Percentiles rank a stretch among this genome's conserved stretches.
These are phyloP conservation scores for Cordyceps cateniannulata DNA, from an alignment of 2,329 filamentous ascomycete species.

Conservation along the genomic window DNA sequence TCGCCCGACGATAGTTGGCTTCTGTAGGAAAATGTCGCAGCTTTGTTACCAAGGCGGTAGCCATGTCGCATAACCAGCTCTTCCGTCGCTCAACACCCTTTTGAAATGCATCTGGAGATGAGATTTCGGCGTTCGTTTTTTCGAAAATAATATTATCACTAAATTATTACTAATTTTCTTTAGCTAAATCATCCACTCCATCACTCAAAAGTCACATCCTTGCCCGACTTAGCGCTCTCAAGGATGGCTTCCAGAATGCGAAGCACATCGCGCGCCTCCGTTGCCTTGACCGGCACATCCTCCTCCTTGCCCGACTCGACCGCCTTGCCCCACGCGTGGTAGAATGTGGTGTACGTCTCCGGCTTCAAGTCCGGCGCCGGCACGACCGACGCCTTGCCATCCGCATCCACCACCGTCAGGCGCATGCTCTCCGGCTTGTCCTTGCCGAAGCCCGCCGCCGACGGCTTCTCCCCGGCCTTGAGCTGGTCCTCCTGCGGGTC, in stretches of 20 bases:
- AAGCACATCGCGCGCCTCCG: slow-evolving; percentile 47
- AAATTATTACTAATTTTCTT: too few species aligned
- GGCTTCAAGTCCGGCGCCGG: slow-evolving; percentile 54
- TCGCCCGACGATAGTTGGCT: too few species aligned
- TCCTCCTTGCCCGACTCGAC: slow-evolving; percentile 41
- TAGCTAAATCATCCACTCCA: too few species aligned
- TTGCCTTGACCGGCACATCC: slow-evolving; percentile 45
- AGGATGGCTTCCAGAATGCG: slow-evolving; percentile 44
- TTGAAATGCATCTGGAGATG: too few species aligned
- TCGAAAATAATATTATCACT: too few species aligned
- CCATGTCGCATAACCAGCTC: too few species aligned
- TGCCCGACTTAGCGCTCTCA: slow-evolving; percentile 43
- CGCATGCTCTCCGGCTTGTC: slow-evolving; percentile 56
- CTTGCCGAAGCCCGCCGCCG: slow-evolving; percentile 56
- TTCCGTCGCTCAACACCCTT: too few species aligned
- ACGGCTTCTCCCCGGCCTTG: slow-evolving; percentile 53
- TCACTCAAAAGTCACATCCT: slow-evolving; percentile 31
- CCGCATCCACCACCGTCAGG: slow-evolving; percentile 48
- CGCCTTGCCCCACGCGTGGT: slow-evolving; percentile 46
- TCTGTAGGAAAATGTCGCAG: too few species aligned
- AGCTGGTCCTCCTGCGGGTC: slow-evolving; percentile 74
- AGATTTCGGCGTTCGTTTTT: too few species aligned
- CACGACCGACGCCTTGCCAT: slow-evolving; percentile 44
- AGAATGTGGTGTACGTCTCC: slow-evolving; percentile 63
- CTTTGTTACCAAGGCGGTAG: too few species aligned